Conservation (phyloP, 176 grass and related monocot species). For the Avena sativa region DNA sequence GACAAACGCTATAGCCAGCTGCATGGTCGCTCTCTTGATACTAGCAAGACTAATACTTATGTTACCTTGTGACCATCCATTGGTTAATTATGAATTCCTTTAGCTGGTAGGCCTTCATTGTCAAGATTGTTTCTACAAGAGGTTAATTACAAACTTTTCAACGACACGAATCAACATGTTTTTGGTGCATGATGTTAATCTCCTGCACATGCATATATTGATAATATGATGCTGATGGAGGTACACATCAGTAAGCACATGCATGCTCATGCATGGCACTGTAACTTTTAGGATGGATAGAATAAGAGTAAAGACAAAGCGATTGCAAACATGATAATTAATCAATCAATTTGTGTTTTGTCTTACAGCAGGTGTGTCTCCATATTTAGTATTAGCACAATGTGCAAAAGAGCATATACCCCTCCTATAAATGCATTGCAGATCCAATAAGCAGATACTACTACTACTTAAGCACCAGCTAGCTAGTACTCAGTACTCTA, state of each 20-base stretch:
- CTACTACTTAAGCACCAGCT: not conserved
- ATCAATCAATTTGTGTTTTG: not conserved
- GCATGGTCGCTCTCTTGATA: not conserved
- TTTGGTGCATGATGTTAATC: not conserved
- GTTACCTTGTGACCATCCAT: slow-evolving; percentile 6
- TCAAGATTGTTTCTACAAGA: not conserved
- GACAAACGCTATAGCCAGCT: not conserved
- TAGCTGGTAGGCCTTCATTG: not conserved
- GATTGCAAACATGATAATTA: not conserved
- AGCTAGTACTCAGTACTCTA: slow-evolving; percentile 5
- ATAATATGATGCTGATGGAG: not conserved
- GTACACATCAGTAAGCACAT: slow-evolving; percentile 3
- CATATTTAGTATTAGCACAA: not conserved
- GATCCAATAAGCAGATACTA: slow-evolving; percentile 5
- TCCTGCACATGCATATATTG: not conserved
- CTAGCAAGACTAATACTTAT: not conserved
- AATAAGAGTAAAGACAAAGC: slow-evolving; percentile 33
- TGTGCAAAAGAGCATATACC: slow-evolving; percentile 17
- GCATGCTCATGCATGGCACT: slow-evolving; percentile 2
- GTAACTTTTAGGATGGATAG: slow-evolving; percentile 18
- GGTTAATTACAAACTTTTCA: not conserved
- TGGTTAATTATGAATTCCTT: not conserved
- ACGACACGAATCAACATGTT: not conserved
- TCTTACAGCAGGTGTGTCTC: not conserved
- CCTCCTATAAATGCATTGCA: slow-evolving; percentile 1